Base-by-base conservation (phyloP, 2,329 filamentous ascomycete species). In the Colletotrichum paranaense region DNA sequence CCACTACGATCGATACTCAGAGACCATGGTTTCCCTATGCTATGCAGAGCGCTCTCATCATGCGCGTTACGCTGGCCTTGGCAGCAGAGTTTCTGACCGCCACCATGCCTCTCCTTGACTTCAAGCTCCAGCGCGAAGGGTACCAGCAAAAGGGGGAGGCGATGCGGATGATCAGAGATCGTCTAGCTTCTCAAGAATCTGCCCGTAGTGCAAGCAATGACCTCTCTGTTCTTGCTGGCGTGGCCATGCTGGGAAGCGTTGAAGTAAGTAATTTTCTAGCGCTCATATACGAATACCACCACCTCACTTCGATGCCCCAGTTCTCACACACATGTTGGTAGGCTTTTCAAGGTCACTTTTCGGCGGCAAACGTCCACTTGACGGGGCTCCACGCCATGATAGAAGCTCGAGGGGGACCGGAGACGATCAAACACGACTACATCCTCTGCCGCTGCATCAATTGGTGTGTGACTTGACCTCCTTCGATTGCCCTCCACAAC, bases 11-110 rank as follows among this genome's bases (percentile, higher is more conserved):
- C 11, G 74, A 76, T 19, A 67, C 32, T 26, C 69, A 75, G 42
- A 57, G 74, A 28, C 75, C 75, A 32, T 75, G 75, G 73, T 75
- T 76, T 22, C 75, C 73, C 4, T 75, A 75, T 16, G 75, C 75
- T 53, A 76, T 75, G 75, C 73, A 74, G 64, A 76, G 70, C 62
- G 46, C 67, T 7, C 56, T 76, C 35, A 64, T 76, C 67, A 60
- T 76, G 73, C 75, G 73, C 22, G 70, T 66, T 12, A 76, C 75
- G 2, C 52, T 75, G 8, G 70, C 75, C 12, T 32, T 76, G 57
- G 67, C 75, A 3, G 75, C 75, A 16, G 75, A 73, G 19, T 76
- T 75, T 46, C 58, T 73, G 56, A 58, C 63, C 1, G 53, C 69
- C 9, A 64, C 66, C 30, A 60, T 75, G 63, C 75, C 75, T 32